Percentiles rank a stretch among this genome's conserved stretches.
phyloP scores from a whole-genome alignment of 2,329 filamentous ascomycete genomes.

The Onygena corvina region DNA sequence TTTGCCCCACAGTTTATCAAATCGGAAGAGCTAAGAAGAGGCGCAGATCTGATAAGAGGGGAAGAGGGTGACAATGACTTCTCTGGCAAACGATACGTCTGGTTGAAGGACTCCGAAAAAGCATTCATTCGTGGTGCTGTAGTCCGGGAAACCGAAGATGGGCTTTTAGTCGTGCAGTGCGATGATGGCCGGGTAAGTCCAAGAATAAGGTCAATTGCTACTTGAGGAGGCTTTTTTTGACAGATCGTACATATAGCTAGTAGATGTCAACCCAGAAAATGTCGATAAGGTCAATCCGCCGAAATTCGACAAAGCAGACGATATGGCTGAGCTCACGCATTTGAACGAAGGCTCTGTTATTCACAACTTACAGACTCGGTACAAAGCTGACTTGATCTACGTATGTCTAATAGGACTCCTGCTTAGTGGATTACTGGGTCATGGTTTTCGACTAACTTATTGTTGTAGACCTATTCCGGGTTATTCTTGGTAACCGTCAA shows the following conservation, averaged over 20 bases:
- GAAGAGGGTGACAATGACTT: conserved; percentile 98
- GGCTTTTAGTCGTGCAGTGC: conserved; percentile 71
- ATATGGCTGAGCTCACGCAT: conserved; percentile 98
- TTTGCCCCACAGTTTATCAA: conserved; percentile 97
- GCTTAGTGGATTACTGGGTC: too few species aligned
- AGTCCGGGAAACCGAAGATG: conserved; percentile 61
- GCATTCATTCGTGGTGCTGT: conserved; percentile 92
- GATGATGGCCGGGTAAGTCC: conserved; percentile 67
- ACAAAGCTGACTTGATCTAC: conserved; percentile 90
- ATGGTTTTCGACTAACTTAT: background rate
- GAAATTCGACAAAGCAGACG: conserved; percentile 98
- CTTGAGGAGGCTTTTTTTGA: background rate
- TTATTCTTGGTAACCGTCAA: conserved; percentile 95
- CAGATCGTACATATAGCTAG: background rate
- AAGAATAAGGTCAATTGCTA: background rate
- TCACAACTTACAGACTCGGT: conserved; percentile 89
- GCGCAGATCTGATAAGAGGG: conserved; percentile 47
- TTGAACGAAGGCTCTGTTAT: conserved; percentile 96
- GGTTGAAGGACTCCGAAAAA: conserved; percentile 74
- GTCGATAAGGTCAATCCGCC: conserved; percentile 99
- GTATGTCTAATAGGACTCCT: too few species aligned
- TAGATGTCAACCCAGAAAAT: conserved; percentile 70
- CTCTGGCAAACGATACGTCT: conserved; percentile 95
- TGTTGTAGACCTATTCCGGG: conserved; percentile 72
- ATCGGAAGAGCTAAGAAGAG: conserved; percentile 58